Evolutionary conservation across 2,329 filamentous ascomycete species (phyloP).

Genomic region (Colletotrichum shisoi): DNA sequence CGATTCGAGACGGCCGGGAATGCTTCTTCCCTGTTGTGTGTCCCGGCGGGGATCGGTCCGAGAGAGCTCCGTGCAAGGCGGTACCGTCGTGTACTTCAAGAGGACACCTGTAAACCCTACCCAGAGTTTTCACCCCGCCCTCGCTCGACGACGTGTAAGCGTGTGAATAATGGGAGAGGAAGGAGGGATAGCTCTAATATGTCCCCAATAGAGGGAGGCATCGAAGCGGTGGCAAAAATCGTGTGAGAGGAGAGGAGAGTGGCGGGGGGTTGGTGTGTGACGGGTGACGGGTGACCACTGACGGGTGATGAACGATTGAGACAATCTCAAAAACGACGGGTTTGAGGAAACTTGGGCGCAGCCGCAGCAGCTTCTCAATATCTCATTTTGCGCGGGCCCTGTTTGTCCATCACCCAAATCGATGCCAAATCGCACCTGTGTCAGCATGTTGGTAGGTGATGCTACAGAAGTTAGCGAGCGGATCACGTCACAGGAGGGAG

Average conservation of each 20-base stretch:
- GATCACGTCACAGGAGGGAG: conserved; percentile 3
- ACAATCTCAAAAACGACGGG: conserved; percentile 2
- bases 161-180: conserved; percentile 15
- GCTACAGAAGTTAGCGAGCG: neutral
- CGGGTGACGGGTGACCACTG: neutral
- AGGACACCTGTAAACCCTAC: conserved; percentile 17
- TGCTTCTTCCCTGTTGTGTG: conserved; percentile 35
- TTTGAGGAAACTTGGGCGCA: conserved; percentile 14
- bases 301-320: conserved; percentile 6
- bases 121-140: conserved; percentile 30
- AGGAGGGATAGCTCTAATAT: conserved; percentile 3
- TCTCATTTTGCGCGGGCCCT: conserved; percentile 9
- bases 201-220: neutral
- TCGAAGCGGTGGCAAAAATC: neutral
- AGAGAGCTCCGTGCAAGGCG: conserved; percentile 17
- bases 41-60: conserved; percentile 28
- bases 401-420: neutral
- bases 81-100: conserved; percentile 13
- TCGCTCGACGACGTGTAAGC: conserved; percentile 31
- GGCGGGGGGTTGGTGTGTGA: conserved; percentile 1
- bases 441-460: neutral
- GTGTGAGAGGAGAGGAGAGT: neutral
- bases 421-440: conserved; percentile 3
- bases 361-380: conserved; percentile 2
- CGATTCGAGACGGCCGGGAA: conserved; percentile 36